Evolutionary conservation across 352 stramenopile species (phyloP), one percentile per base, ranked within the genome.

Genomic region (Pythium dissotocum): DNA sequence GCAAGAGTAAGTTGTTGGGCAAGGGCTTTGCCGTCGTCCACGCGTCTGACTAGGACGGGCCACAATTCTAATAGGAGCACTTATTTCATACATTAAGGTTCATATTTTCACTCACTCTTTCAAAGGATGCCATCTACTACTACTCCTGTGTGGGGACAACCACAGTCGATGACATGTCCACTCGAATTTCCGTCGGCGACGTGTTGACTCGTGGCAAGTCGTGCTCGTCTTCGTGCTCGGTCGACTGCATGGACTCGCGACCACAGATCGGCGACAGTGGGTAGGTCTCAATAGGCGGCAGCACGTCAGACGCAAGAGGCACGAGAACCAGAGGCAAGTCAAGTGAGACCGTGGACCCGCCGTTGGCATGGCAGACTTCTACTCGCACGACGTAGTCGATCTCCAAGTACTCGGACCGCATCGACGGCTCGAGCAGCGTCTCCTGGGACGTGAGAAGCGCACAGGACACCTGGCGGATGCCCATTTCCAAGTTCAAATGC

Each of bases 321-420:
- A 62, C 56, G 16, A 62, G 38, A 1, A 62, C 38, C 8, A 62
- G 38, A 32, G 56, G 56, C 56, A 62, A 52, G 36, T 62, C 56
- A n/a, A 62, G 56, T 2, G 56, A 62, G 6, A 62, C 35, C 2
- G 56, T 62, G 12, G 56, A 62, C n/a, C 56, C 56, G 4, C 56
- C 56, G 26, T 62, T 62, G n/a, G 38, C 38, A 26, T 62, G 56
- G 38, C 56, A 51, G 0, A 62, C 56, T 26, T 62, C 56, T 1
- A 62, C 56, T 18, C 56, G 35, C 21, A 62, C 24, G 8, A 24
- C 8, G 38, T 62, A 62, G 12, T 49, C 36, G 38, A 62, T 53
- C 24, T 51, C 56, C 12, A 62, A 18, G 56, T 42, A 53, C n/a
- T 40, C 24, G 2, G 54, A 48, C 3, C 54, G 54, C 16, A 60